Evolutionary conservation across 805 yeast species (phyloP).

Genomic region (Teunomyces gatunensis): DNA sequence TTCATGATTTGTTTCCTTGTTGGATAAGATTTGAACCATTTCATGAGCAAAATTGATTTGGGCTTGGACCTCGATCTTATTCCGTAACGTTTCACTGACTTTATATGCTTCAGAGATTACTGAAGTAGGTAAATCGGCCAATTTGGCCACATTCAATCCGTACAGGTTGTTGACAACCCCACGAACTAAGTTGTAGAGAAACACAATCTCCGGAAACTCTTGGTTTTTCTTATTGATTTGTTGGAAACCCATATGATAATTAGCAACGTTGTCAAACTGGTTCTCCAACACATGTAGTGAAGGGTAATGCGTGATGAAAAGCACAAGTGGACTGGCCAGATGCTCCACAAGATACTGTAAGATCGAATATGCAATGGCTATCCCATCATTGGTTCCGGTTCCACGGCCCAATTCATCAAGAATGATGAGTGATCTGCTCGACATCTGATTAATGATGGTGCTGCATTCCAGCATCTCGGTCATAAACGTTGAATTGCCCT

Average conservation of each 20-base stretch:
- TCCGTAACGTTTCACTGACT: slow-evolving; percentile 33
- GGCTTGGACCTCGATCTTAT: slow-evolving; percentile 21
- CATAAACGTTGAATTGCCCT: slow-evolving; percentile 82
- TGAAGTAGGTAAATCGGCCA: slow-evolving; percentile 58
- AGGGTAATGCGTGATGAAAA: slow-evolving; percentile 87
- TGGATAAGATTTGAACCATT: neutral
- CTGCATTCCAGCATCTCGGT: slow-evolving; percentile 70
- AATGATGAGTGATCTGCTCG: slow-evolving; percentile 58
- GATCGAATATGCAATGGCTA: slow-evolving; percentile 74
- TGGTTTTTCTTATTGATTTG: slow-evolving; percentile 32
- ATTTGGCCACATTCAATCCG: slow-evolving; percentile 80
- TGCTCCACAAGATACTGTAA: slow-evolving; percentile 51
- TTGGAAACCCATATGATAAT: slow-evolving; percentile 71
- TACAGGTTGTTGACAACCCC: slow-evolving; percentile 58
- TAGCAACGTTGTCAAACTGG: slow-evolving; percentile 43
- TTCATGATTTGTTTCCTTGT: neutral
- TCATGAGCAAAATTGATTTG: neutral
- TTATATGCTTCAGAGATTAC: slow-evolving; percentile 46
- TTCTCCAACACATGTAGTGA: slow-evolving; percentile 53
- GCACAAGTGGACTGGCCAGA: slow-evolving; percentile 47
- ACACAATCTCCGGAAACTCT: slow-evolving; percentile 37
- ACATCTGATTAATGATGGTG: slow-evolving; percentile 50
- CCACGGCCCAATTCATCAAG: slow-evolving; percentile 85
- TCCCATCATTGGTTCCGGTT: slow-evolving; percentile 70
- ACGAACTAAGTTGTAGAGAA: slow-evolving; percentile 33